These are phyloP conservation scores for Podospora appendiculata DNA, from an alignment of 495 filamentous ascomycete species.

Conservation along the genomic window DNA sequence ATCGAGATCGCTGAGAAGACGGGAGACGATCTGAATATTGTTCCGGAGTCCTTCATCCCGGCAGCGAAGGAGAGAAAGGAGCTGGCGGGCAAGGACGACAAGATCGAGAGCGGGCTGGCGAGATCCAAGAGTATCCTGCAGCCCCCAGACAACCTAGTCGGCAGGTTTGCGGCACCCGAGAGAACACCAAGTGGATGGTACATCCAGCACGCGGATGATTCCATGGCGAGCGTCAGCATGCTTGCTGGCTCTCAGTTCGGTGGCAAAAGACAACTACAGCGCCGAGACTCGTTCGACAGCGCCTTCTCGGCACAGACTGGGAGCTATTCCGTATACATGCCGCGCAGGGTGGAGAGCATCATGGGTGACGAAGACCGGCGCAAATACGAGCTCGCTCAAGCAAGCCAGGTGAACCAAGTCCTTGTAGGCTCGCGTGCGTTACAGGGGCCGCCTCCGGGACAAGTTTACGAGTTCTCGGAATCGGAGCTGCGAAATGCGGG, in stretches of 20 bases:
- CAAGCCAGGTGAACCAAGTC: constrained; percentile 40
- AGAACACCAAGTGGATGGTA: constrained; percentile 55
- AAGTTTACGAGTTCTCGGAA: constrained; percentile 47
- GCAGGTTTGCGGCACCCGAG: constrained; percentile 58
- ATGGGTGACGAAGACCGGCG: constrained; percentile 70
- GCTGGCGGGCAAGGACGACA: constrained; percentile 20
- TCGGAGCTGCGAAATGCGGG: constrained; percentile 37
- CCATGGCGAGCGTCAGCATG: constrained; percentile 40
- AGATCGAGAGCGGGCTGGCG: constrained; percentile 28
- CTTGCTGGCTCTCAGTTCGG: constrained; percentile 18
- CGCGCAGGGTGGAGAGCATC: constrained; percentile 72
- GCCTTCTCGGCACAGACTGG: constrained; percentile 52
- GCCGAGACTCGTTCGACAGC: constrained; percentile 66
- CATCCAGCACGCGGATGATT: constrained; percentile 50
- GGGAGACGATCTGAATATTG: constrained; percentile 87
- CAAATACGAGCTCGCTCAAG: constrained; percentile 63
- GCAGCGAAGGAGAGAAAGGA: constrained; percentile 45
- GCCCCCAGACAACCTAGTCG: constrained; percentile 66
- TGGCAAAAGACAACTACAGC: constrained; percentile 39
- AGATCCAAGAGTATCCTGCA: constrained; percentile 49
- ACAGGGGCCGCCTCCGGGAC: constrained; percentile 40
- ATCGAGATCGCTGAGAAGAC: constrained; percentile 69
- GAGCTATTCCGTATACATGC: constrained; percentile 60
- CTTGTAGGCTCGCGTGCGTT: constrained; percentile 43
- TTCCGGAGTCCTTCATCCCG: constrained; percentile 82